These are phyloP conservation scores for thale cress (Arabidopsis thaliana) DNA, from an alignment of 345 rosid genomes.

Conservation along the genomic window TAIR10.1 NC_003076.8:25309501-25310000, in stretches of 20 bases:
- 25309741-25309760: not conserved
- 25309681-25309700: constrained; percentile 11
- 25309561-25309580: constrained; percentile 1
- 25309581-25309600: constrained; percentile 13
- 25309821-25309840: not conserved
- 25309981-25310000: constrained; percentile 25
- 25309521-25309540: not conserved
- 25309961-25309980: not conserved
- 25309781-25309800: not conserved
- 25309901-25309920: constrained; percentile 12
- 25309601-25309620: not conserved
- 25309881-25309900: not conserved
- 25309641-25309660: constrained; percentile 7
- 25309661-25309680: constrained; percentile 1
- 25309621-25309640: constrained; percentile 17
- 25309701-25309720: constrained; percentile 7
- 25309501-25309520: not conserved
- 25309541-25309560: constrained; percentile 16
- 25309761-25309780: constrained; percentile 7
- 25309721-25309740: not conserved
- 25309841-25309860: constrained; percentile 8
- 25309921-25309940: no score
- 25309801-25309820: constrained; percentile 8
- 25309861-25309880: not conserved
- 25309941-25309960: no score